Evolutionary conservation across 2,329 filamentous ascomycete species (phyloP).

Genomic region (Ilyonectria mors-panacis): DNA sequence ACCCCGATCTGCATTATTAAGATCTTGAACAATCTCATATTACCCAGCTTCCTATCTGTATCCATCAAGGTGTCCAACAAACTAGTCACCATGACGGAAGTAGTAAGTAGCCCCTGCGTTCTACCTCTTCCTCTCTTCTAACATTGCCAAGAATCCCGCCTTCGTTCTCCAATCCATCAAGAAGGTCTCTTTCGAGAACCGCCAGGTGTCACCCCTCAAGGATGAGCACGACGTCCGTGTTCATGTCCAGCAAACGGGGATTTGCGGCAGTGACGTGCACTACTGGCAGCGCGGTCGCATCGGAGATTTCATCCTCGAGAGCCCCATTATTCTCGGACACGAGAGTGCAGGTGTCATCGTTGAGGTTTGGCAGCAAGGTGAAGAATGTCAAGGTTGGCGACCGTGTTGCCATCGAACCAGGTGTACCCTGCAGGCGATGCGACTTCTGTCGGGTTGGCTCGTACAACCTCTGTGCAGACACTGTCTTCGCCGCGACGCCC

Average conservation of each 20-base stretch:
- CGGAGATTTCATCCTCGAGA: constrained; percentile 46
- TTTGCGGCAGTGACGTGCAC: constrained; percentile 64
- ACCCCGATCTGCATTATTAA: constrained; percentile 9
- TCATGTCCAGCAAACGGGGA: constrained; percentile 62
- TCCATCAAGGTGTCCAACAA: constrained; percentile 13
- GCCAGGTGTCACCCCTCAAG: constrained; percentile 56
- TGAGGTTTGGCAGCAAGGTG: constrained; percentile 20
- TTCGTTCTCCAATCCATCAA: constrained; percentile 63
- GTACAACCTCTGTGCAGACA: constrained; percentile 46
- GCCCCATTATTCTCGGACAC: constrained; percentile 27
- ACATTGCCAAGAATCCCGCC: constrained; percentile 57
- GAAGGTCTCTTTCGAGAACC: constrained; percentile 61
- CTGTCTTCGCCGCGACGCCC: constrained; percentile 25
- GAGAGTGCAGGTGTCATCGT: constrained; percentile 22
- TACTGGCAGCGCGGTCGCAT: constrained; percentile 64
- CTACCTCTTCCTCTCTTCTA: not conserved
- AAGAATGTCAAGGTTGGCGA: constrained; percentile 29
- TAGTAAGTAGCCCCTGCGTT: constrained; percentile 18
- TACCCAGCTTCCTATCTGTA: constrained; percentile 5
- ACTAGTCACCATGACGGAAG: constrained; percentile 31
- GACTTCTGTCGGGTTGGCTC: constrained; percentile 56
- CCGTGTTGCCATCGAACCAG: constrained; percentile 63
- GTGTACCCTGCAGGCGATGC: constrained; percentile 61
- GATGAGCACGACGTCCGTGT: constrained; percentile 60
- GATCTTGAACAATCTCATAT: constrained; percentile 1